These are phyloP conservation scores for Nicotiana undulata DNA, from an alignment of 257 asterid species.

Conservation along the genomic window DNA sequence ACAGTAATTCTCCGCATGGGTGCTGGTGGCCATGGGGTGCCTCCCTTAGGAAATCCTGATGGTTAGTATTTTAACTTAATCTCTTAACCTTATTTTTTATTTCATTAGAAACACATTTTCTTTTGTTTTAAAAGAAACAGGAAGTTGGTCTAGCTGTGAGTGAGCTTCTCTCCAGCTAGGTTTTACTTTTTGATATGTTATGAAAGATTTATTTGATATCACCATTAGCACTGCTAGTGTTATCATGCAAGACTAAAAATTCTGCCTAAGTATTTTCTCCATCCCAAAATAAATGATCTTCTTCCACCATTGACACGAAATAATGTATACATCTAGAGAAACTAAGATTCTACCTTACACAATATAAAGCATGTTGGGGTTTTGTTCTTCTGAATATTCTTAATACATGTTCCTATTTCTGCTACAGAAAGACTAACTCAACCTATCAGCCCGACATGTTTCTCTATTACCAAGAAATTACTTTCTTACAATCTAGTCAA, in stretches of 20 bases:
- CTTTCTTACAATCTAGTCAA: neutral
- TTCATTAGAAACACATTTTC: neutral
- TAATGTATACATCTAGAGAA: neutral
- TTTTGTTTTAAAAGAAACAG: neutral
- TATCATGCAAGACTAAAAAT: neutral
- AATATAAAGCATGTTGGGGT: neutral
- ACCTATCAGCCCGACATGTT: neutral
- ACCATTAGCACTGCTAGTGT: neutral
- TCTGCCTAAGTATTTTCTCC: neutral
- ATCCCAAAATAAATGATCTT: neutral
- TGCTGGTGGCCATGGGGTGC: conserved; percentile 89
- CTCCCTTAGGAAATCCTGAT: conserved; percentile 78
- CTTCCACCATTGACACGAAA: neutral
- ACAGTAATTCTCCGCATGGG: conserved; percentile 77
- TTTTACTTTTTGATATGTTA: neutral
- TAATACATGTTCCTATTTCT: neutral
- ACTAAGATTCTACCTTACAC: neutral
- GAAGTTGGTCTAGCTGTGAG: neutral
- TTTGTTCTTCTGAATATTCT: neutral
- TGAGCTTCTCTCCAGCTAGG: neutral
- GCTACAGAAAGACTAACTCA: neutral
- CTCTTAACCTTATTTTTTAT: neutral
- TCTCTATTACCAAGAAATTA: neutral
- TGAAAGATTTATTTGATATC: neutral
- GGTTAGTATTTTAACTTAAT: conserved; percentile 39